Evolutionary conservation across 2,329 filamentous ascomycete species (phyloP).

Genomic region (Fusarium mundagurra): DNA sequence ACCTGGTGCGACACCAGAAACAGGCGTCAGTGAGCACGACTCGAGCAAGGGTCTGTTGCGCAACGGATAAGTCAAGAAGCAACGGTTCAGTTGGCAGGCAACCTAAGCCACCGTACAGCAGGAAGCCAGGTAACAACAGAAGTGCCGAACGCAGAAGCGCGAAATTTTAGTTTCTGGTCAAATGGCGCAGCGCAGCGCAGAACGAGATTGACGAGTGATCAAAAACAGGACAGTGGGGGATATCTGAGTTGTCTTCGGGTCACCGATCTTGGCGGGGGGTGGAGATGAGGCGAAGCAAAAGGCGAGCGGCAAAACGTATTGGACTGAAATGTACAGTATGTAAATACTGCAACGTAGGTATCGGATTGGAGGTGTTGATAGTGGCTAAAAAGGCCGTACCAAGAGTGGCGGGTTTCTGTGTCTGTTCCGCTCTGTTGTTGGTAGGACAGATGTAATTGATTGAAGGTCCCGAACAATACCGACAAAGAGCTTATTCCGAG

Average conservation of each 20-base stretch:
- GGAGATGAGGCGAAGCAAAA: conserved; percentile 34
- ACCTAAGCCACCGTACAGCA: conserved; percentile 31
- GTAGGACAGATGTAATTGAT: not conserved
- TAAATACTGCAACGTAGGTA: not conserved
- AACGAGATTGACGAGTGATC: conserved; percentile 19
- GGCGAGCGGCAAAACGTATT: conserved; percentile 7
- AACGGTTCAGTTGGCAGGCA: conserved; percentile 24
- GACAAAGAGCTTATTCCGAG: conserved; percentile 12
- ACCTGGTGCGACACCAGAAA: conserved; percentile 27
- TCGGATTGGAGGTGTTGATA: conserved; percentile 22
- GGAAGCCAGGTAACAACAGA: conserved; percentile 28
- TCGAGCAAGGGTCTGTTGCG: conserved; percentile 36
- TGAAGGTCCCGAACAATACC: conserved; percentile 8
- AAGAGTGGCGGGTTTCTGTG: conserved; percentile 16
- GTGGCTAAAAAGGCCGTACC: conserved; percentile 26
- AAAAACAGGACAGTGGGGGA: conserved; percentile 32
- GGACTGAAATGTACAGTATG: not conserved
- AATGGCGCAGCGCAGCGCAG: conserved; percentile 19
- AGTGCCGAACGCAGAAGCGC: conserved; percentile 21
- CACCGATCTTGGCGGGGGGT: conserved; percentile 31
- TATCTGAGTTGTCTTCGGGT: conserved; percentile 29
- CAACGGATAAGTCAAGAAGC: conserved; percentile 33
- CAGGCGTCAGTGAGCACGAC: conserved; percentile 25
- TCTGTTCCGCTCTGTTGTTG: conserved; percentile 14
- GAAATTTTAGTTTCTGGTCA: conserved; percentile 1